A percentile compares a stretch with the other conserved stretches of the same genome.
phyloP scores from a whole-genome alignment of 225 moss, liverwort and hornwort genomes.

The Lunularia cruciata region DNA sequence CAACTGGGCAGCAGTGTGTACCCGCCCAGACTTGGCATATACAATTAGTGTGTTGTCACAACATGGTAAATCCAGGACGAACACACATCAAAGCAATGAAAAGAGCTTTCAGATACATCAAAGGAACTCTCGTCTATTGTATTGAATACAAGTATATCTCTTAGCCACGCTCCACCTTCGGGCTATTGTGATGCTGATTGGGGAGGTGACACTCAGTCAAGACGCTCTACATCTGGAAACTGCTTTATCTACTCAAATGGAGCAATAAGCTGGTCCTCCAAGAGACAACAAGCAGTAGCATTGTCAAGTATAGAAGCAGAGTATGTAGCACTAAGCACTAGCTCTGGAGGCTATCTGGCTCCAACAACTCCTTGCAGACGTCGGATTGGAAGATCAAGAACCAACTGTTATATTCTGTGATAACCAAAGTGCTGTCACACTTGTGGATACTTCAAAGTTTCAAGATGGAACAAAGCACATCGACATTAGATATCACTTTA shows the following conservation, averaged over 20 bases:
- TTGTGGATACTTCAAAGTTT: too few species aligned
- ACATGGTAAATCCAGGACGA: not conserved
- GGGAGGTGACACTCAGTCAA: not conserved
- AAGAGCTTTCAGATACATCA: not conserved
- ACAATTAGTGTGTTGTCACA: not conserved
- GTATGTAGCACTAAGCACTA: conserved; percentile 1
- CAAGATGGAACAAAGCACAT: too few species aligned
- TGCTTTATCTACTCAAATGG: not conserved
- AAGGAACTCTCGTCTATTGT: not conserved
- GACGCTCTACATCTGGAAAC: not conserved
- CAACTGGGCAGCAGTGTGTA: not conserved
- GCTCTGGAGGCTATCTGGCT: too few species aligned
- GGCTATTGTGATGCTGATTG: not conserved
- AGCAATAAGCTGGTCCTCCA: not conserved
- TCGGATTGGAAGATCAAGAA: too few species aligned
- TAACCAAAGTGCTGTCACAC: too few species aligned
- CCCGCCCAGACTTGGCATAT: not conserved
- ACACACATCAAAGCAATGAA: not conserved
- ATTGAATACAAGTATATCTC: not conserved
- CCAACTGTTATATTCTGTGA: too few species aligned
- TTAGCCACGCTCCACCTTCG: not conserved
- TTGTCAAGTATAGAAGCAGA: not conserved
- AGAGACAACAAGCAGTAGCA: not conserved
- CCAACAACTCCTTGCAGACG: too few species aligned
- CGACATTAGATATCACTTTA: too few species aligned